Evolutionary conservation across 345 rosid genomes (phyloP).

Genomic region (Abelmoschus esculentus): DNA sequence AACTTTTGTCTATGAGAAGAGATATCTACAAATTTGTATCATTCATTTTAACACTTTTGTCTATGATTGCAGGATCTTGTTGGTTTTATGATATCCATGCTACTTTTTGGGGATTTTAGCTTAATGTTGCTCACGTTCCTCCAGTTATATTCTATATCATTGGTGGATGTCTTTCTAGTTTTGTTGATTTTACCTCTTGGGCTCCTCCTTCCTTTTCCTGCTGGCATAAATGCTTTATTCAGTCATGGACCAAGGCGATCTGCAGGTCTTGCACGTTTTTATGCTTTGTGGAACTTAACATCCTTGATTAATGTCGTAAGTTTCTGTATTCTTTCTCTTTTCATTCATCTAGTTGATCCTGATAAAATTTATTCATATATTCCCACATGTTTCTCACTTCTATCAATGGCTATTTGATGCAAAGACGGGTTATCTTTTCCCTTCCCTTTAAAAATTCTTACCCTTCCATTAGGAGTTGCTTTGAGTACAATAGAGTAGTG

Average conservation of each 20-base stretch:
- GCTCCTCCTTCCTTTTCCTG: slow-evolving; percentile 92
- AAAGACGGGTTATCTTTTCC: neutral
- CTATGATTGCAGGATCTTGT: slow-evolving; percentile 79
- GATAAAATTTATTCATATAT: neutral
- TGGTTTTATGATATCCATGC: slow-evolving; percentile 91
- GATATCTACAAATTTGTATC: neutral
- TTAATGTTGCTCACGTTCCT: slow-evolving; percentile 94
- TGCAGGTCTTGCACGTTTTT: slow-evolving; percentile 90
- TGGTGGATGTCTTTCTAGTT: slow-evolving; percentile 76
- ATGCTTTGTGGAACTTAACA: slow-evolving; percentile 11
- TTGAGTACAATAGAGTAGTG: neutral
- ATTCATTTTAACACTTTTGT: slow-evolving; percentile 7
- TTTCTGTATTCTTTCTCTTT: neutral
- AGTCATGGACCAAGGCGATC: slow-evolving; percentile 65
- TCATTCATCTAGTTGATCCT: neutral
- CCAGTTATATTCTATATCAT: slow-evolving; percentile 88
- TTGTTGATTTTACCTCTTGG: slow-evolving; percentile 86
- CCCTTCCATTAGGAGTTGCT: neutral
- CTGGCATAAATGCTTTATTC: slow-evolving; percentile 97
- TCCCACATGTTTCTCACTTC: neutral
- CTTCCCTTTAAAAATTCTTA: neutral
- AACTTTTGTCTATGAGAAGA: neutral
- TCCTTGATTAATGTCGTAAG: slow-evolving; percentile 4
- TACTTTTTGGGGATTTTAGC: slow-evolving; percentile 98
- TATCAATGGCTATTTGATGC: neutral